These are phyloP conservation scores for Cryptococcus sp. DNA, from an alignment of 1,284 basidiomycete species.

Conservation along the genomic window DNA sequence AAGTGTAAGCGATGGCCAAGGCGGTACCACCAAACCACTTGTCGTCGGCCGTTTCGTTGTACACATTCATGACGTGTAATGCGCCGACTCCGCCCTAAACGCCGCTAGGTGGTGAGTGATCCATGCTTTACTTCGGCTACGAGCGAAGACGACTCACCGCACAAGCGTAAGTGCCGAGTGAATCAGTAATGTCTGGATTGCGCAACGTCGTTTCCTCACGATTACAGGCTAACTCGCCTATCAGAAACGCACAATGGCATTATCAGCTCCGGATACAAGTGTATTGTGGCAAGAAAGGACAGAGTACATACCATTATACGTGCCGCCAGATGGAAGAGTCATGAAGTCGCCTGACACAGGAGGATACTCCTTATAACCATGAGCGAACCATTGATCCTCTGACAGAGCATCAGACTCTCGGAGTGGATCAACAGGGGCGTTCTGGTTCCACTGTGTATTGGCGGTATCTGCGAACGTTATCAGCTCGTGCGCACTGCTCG, in stretches of 20 bases:
- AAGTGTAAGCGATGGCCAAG: constrained; percentile 69
- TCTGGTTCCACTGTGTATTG: constrained; percentile 23
- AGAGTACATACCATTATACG: not conserved
- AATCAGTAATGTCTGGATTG: constrained; percentile 7
- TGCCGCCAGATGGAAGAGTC: constrained; percentile 50
- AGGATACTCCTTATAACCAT: constrained; percentile 61
- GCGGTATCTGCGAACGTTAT: not conserved
- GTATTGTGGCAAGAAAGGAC: not conserved
- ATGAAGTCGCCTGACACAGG: constrained; percentile 62
- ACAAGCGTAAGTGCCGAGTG: constrained; percentile 17
- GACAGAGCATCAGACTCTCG: constrained; percentile 15
- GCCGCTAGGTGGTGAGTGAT: constrained; percentile 10
- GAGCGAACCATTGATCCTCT: constrained; percentile 41
- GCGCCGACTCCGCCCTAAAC: constrained; percentile 13
- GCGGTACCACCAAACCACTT: constrained; percentile 64
- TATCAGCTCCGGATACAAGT: no score
- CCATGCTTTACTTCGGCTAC: constrained; percentile 1
- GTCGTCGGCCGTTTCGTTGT: constrained; percentile 59
- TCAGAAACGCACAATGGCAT: no score
- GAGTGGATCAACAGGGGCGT: constrained; percentile 25
- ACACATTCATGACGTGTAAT: constrained; percentile 23
- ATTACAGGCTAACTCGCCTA: constrained; percentile 23
- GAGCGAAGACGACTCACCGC: constrained; percentile 60
- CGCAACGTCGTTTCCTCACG: constrained; percentile 15
- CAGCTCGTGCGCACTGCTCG: not conserved